Percentiles rank a stretch among this genome's conserved stretches.
These are phyloP conservation scores for Komagataea norvegica DNA, from an alignment of 1,139 yeast species.

Conservation along the genomic window DNA sequence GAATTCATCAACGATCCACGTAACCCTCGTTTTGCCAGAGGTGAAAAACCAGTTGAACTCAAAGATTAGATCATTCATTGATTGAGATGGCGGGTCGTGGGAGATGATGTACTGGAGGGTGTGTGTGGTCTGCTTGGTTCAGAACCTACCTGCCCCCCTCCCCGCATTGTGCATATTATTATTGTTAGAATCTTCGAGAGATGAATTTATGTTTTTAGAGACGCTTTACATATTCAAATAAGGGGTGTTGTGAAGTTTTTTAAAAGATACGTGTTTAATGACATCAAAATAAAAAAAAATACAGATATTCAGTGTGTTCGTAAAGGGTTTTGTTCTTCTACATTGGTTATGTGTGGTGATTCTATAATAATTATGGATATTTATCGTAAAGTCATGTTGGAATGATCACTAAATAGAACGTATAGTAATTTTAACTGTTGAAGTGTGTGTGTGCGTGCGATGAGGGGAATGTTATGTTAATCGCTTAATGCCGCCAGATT, in stretches of 20 bases:
- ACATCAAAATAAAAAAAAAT: slow-evolving; percentile 5
- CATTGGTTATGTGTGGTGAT: too few relatives aligned
- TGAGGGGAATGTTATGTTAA: neutral
- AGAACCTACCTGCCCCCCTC: neutral
- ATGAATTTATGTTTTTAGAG: neutral
- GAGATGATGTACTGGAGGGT: neutral
- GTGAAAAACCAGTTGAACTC: slow-evolving; percentile 42
- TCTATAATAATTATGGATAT: too few relatives aligned
- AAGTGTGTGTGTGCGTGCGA: slow-evolving; percentile 4
- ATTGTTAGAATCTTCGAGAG: neutral
- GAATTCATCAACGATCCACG: slow-evolving; percentile 77
- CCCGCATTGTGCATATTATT: neutral
- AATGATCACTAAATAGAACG: slow-evolving; percentile 7
- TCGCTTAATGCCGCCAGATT: slow-evolving; percentile 33
- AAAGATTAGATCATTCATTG: slow-evolving; percentile 13
- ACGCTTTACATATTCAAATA: neutral
- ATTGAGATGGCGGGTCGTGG: neutral
- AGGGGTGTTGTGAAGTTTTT: neutral
- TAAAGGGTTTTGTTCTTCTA: too few relatives aligned
- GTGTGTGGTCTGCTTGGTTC: slow-evolving; percentile 1
- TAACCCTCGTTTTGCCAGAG: slow-evolving; percentile 63
- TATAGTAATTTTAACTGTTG: slow-evolving; percentile 9
- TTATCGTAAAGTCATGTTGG: slow-evolving; percentile 11
- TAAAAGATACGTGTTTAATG: slow-evolving; percentile 12
- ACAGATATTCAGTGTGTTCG: too few relatives aligned